Percentiles rank a stretch among this genome's conserved stretches.
Conservation (phyloP, 352 stramenopile species). For the Phytophthora quininea region DNA sequence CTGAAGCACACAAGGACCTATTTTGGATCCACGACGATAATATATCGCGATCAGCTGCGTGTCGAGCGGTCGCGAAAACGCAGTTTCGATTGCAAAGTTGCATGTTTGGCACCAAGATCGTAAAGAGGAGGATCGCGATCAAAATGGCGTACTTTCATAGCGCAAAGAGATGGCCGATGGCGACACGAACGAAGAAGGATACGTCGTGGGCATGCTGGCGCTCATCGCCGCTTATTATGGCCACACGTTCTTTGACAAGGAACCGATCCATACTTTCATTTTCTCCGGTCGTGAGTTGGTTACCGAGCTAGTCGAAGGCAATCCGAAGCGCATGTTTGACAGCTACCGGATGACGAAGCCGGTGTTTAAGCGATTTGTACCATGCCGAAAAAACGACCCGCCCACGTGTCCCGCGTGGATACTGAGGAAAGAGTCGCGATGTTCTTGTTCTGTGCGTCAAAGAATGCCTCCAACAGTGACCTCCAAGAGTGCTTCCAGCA, state of each 20-base stretch:
- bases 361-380: not conserved
- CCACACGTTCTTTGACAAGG: not conserved
- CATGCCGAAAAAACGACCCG: not conserved
- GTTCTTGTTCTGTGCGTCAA: constrained; percentile 19
- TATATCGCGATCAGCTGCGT: too few species aligned
- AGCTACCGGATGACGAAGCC: constrained; percentile 12
- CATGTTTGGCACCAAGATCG: too few species aligned
- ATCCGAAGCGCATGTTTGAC: constrained; percentile 7
- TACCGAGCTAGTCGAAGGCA: constrained; percentile 7
- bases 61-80: too few species aligned
- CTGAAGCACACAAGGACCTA: too few species aligned
- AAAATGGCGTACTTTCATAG: too few species aligned
- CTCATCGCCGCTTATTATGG: not conserved
- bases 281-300: constrained; percentile 6
- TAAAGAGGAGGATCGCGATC: too few species aligned
- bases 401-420: not conserved
- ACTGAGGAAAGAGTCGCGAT: constrained; percentile 7
- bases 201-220: not conserved
- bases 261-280: constrained; percentile 1
- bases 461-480: constrained; percentile 11
- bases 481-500: constrained; percentile 24
- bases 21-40: too few species aligned
- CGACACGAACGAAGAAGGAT: not conserved
- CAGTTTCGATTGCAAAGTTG: too few species aligned
- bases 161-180: not conserved